Evolutionary conservation across 768 basidiomycete species (phyloP).

Genomic region (Pleurotus cornucopiae): DNA sequence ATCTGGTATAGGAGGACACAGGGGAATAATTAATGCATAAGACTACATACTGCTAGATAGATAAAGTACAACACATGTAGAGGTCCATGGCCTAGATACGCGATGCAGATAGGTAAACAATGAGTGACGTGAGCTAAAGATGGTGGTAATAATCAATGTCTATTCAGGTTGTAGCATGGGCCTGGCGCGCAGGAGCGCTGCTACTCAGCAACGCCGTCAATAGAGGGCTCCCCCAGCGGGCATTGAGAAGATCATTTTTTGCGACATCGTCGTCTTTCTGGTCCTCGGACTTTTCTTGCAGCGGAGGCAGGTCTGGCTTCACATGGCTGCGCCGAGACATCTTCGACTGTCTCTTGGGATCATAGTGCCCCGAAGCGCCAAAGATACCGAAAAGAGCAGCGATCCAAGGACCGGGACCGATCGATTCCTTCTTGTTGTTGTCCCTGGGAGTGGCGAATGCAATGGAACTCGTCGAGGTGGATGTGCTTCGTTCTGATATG

Average conservation of each 20-base stretch:
- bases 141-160: no score
- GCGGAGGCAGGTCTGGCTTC: background rate
- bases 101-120: no score
- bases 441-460: conserved; percentile 1
- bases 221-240: background rate
- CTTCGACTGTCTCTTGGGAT: background rate
- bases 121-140: no score
- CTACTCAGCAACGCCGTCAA: background rate
- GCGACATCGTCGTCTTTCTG: background rate
- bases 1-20: no score
- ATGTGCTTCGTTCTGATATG: conserved; percentile 1
- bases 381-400: conserved; percentile 2
- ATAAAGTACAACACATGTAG: no score
- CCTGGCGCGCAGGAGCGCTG: background rate
- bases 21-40: no score
- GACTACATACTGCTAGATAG: no score
- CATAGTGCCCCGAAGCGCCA: conserved; percentile 1
- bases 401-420: background rate
- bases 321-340: background rate
- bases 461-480: conserved; percentile 7
- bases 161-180: no score
- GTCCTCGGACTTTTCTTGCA: background rate
- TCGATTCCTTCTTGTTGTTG: background rate
- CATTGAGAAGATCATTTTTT: background rate
- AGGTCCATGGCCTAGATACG: no score